These are phyloP conservation scores for Wallacemonas sp. DNA, from an alignment of 208 protist genomes.

Conservation along the genomic window DNA sequence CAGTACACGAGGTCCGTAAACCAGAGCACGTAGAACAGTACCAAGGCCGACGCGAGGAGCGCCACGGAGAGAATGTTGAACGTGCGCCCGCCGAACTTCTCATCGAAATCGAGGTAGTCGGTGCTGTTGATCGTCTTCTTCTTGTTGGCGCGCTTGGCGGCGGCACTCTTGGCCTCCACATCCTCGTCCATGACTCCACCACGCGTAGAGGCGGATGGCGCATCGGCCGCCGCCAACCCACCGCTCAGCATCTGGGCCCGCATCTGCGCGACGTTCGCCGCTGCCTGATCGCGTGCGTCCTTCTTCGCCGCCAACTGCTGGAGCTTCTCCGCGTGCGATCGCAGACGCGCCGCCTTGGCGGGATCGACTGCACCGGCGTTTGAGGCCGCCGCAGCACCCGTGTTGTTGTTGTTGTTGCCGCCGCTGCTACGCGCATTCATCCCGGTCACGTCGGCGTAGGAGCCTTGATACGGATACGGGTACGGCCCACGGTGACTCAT, in stretches of 20 bases:
- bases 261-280: neutral
- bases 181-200: neutral
- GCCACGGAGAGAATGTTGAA: slow-evolving; percentile 23
- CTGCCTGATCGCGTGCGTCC: slow-evolving; percentile 6
- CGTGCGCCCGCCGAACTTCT: slow-evolving; percentile 20
- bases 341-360: neutral
- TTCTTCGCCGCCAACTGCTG: slow-evolving; percentile 7
- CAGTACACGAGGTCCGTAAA: slow-evolving; percentile 42
- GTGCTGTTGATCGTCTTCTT: slow-evolving; percentile 12
- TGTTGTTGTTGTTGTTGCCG: no score
- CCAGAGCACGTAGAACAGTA: slow-evolving; percentile 49
- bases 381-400: no score
- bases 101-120: slow-evolving; percentile 44
- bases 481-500: neutral
- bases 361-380: no score
- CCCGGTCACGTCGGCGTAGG: slow-evolving; percentile 1
- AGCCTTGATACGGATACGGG: slow-evolving; percentile 5
- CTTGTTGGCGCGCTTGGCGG: slow-evolving; percentile 8
- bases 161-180: slow-evolving; percentile 1
- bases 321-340: slow-evolving; percentile 20
- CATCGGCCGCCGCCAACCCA: neutral
- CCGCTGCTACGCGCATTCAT: no score
- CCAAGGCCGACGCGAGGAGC: slow-evolving; percentile 19
- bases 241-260: neutral
- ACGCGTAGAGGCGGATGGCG: neutral